These are phyloP conservation scores for Aspergillus awamori DNA, from an alignment of 2,329 filamentous ascomycete genomes.

Conservation along the genomic window DNA sequence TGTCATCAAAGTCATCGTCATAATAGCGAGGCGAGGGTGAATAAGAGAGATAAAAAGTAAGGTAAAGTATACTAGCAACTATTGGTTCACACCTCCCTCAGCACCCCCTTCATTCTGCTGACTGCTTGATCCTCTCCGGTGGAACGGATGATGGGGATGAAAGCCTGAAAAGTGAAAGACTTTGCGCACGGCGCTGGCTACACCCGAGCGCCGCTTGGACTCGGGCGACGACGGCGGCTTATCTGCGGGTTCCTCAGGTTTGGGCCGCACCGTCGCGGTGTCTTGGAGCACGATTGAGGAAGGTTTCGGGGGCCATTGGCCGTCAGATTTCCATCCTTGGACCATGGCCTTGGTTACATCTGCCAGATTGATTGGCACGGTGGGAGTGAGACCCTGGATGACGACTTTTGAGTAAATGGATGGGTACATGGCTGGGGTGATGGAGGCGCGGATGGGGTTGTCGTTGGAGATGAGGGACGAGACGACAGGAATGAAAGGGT, in stretches of 20 bases:
- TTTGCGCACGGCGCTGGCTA: slow-evolving; percentile 46
- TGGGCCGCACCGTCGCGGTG: slow-evolving; percentile 26
- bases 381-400: slow-evolving; percentile 75
- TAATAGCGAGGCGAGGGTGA: neutral
- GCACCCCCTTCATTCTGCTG: slow-evolving; percentile 13
- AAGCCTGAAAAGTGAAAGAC: slow-evolving; percentile 42
- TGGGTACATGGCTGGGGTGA: slow-evolving; percentile 72
- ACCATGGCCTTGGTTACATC: slow-evolving; percentile 83
- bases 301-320: slow-evolving; percentile 81
- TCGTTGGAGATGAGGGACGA: slow-evolving; percentile 71
- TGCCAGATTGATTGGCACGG: slow-evolving; percentile 82
- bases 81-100: neutral
- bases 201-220: slow-evolving; percentile 35
- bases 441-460: slow-evolving; percentile 76
- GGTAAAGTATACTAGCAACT: too few species aligned
- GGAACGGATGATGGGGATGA: slow-evolving; percentile 39
- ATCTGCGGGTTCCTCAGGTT: slow-evolving; percentile 5
- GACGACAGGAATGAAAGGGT: slow-evolving; percentile 71
- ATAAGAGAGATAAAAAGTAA: too few species aligned
- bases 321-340: slow-evolving; percentile 87
- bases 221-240: slow-evolving; percentile 26
- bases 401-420: slow-evolving; percentile 91
- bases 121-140: slow-evolving; percentile 39
- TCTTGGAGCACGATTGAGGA: slow-evolving; percentile 35
- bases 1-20: too few species aligned